Evolutionary conservation across 305 asterid genomes (phyloP), one percentile per base, ranked within the genome.

Genomic region (Fraxinus sp.): DNA sequence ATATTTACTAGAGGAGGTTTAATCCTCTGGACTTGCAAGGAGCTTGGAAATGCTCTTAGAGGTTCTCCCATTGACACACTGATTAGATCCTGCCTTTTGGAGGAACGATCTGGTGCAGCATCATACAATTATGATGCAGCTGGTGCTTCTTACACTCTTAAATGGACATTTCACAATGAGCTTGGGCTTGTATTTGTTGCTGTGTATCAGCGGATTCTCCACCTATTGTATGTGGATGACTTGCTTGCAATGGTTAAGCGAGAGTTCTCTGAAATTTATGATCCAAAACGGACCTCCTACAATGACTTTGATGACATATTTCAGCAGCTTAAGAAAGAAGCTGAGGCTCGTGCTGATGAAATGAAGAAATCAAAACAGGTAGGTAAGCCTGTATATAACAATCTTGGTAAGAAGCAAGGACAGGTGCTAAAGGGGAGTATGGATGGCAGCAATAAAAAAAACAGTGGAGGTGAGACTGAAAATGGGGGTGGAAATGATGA

Each of bases 1-100:
- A 95, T 95, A 86, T 94, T 94, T 78, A 94, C 99, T 7, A 87
- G 99, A 88, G 97, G 97, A 73, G 97, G 99, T 14, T 82, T 95
- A 88, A 95, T 95, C 93, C 99, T 94, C 88, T 95, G 99, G 99
- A 92, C 97, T 1, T 95, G 93, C 88, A 95, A 89, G 64, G 98
- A 91, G 91, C 89, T 93, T 52, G 97, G 97, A 86, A 94, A 92
- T 89, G 98, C 97, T 57, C 97, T 95, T 35, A 91, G 91, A 82
- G 98, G 98, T 35, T 93, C 98, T 1, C 98, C 97, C 0, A 95
- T 95, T 78, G 97, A 94, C 83, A 88, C 97, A 66, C 79, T 95
- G 86, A 95, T 95, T 66, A 88, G 97, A 90, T 94, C 99, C 52
- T 95, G 97, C 91, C 95, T 95, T 76, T 88, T 95, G 92, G 99